Evolutionary conservation across 495 filamentous ascomycete genomes (phyloP), one percentile per base, ranked within the genome.

Genomic region (Alectoria sarmentosa): DNA sequence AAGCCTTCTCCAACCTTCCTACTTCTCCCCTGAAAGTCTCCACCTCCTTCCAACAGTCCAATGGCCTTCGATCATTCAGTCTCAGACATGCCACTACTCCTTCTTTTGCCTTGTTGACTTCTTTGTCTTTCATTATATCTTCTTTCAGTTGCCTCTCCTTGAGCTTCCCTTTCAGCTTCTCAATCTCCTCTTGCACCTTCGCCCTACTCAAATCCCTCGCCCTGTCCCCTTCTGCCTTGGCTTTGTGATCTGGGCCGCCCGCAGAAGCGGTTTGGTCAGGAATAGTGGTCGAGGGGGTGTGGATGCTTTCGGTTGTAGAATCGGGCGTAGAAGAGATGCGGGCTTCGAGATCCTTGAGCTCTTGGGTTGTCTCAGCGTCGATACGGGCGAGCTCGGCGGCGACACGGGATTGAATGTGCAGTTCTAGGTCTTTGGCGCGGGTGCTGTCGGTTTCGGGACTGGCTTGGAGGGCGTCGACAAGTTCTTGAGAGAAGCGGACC

Each of bases 1-100:
- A 98, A 26, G 80, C 82, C 74, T 84, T 87, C 80, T 98, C 93
- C 75, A 97, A 72, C 73, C 79, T 82, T 58, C 90, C 83, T 37
- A 96, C 92, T 79, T 95, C 91, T 69, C 81, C 81, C 82, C 89
- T 94, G 70, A 98, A 98, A 37, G 77, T 80, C 76, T 91, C 89
- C 26, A 98, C 92, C 82, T 98, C 95, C 75, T 85, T 82, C 88
- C 90, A 98, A 82, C 94, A 98, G 80, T 98, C 87, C 73, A 98
- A 76, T 73, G 94, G 95, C 76, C 91, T 82, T 60, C 92, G 79
- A 71, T 98, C 93, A 77, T 97, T 88, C 72, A 86, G 80, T 68
- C 88, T 78, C 79, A 98, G 79, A 75, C 94, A 98, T 56, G 83
- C 81, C 66, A 94, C 84, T 58, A 98, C 88, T 66, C 87, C 83